Evolutionary conservation across 2,329 filamentous ascomycete genomes (phyloP), one percentile per base, ranked within the genome.

Genomic region (Calonectria naviculata): DNA sequence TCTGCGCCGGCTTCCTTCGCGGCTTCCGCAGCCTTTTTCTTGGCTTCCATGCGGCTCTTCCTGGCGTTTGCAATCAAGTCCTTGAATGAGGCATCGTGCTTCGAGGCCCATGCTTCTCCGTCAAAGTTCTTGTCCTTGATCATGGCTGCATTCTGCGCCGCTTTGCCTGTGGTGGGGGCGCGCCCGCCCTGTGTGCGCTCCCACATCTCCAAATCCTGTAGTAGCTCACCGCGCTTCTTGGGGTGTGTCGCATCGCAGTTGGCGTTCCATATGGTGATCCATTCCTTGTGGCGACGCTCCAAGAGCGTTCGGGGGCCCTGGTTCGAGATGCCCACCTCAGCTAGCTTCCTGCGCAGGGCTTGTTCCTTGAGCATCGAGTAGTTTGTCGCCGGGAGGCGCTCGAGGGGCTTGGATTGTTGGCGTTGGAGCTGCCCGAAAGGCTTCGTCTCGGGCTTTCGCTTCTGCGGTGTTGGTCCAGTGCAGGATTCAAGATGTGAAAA

Each of bases 201-300:
- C 96, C 97, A 98, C 1, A 90, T 83, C 26, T 96, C 93, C 15
- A 99, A 82, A 71, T 98, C 96, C 17, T 89, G 90, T 19, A 97
- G 83, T 5, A 99, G 83, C 68, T 97, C 92, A 8, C 84, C 79
- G 73, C 94, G 94, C 13, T 87, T 87, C 80, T 93, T 93, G 0
- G 95, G 95, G 2, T 86, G 86, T 41, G 89, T 89, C 2, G 95
- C 93, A 82, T 99, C 97, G 83, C 95, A 98, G 80, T 99, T 99
- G 13, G 97, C 94, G 81, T 99, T 99, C 93, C 95, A 98, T 21
- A 99, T 85, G 42, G 97, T 98, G 63, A 97, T 89, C 95, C 95
- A 99, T 82, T 99, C 97, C 28, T 90, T 94, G 79, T 98, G 95
- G 21, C 97, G 90, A 74, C 89, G 90, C 80, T 96, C 93, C 65